Conservation (phyloP, 2,329 filamentous ascomycete genomes). For the Lasiodiplodia theobromae region DNA sequence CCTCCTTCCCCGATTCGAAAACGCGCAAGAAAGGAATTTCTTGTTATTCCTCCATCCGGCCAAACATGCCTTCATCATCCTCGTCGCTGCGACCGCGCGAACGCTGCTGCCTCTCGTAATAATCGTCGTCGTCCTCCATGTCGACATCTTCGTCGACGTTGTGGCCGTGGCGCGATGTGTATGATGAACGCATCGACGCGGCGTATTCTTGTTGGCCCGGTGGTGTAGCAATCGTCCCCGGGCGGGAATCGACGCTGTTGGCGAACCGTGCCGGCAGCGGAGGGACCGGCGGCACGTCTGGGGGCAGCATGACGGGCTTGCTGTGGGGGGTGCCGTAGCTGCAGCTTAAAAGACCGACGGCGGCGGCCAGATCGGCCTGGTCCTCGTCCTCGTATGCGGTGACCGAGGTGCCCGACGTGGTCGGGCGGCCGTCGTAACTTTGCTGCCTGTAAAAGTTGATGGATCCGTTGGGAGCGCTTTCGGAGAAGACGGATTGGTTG, state of each 20-base stretch:
- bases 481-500: slow-evolving; percentile 63
- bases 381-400: slow-evolving; percentile 72
- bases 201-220: slow-evolving; percentile 49
- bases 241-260: slow-evolving; percentile 61
- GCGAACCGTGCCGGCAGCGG: slow-evolving; percentile 83
- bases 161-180: slow-evolving; percentile 32
- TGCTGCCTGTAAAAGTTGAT: slow-evolving; percentile 71
- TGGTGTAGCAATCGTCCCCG: slow-evolving; percentile 61
- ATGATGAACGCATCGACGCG: slow-evolving; percentile 30
- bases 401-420: slow-evolving; percentile 68
- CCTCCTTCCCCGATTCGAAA: too few relatives aligned
- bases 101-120: slow-evolving; percentile 56
- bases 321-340: slow-evolving; percentile 84
- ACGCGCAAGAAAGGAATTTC: neutral
- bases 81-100: slow-evolving; percentile 74
- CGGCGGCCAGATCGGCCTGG: slow-evolving; percentile 86
- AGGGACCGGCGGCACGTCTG: slow-evolving; percentile 85
- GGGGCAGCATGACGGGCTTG: slow-evolving; percentile 66
- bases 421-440: slow-evolving; percentile 69
- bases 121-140: slow-evolving; percentile 69
- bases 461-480: slow-evolving; percentile 59
- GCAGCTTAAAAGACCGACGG: slow-evolving; percentile 88
- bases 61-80: slow-evolving; percentile 95
- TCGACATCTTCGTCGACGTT: slow-evolving; percentile 50
- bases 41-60: slow-evolving; percentile 83